These are phyloP conservation scores for Dothideomycetes sp. DNA, from an alignment of 2,329 filamentous ascomycete genomes.

Conservation along the genomic window DNA sequence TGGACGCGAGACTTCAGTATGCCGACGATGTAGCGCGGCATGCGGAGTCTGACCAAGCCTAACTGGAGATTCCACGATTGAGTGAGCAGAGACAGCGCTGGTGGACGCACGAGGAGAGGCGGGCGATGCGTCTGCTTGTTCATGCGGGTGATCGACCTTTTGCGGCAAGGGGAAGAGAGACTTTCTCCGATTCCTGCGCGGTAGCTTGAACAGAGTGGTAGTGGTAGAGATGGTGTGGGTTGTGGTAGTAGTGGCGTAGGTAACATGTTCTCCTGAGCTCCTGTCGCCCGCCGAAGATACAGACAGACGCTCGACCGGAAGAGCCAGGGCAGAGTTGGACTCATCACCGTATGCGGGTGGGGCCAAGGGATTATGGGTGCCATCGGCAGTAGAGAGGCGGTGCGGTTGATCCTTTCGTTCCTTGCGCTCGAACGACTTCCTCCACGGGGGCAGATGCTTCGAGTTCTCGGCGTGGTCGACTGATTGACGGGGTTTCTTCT, in stretches of 20 bases:
- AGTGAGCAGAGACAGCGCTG: conserved; percentile 17
- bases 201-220: conserved; percentile 70
- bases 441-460: conserved; percentile 7
- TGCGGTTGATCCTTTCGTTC: conserved; percentile 5
- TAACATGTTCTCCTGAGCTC: conserved; percentile 47
- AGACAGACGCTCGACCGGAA: conserved; percentile 56
- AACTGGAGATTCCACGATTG: conserved; percentile 13
- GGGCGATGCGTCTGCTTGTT: conserved; percentile 13
- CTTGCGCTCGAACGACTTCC: conserved; percentile 4
- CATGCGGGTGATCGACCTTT: conserved; percentile 36
- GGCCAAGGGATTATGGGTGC: conserved; percentile 14
- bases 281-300: conserved; percentile 87
- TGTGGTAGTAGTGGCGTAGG: conserved; percentile 49
- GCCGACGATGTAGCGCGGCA: conserved; percentile 10
- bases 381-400: not conserved
- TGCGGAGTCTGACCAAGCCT: conserved; percentile 11
- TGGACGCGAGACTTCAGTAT: conserved; percentile 7
- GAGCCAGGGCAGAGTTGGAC: conserved; percentile 48
- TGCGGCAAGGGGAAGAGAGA: conserved; percentile 84
- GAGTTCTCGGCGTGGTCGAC: conserved; percentile 17
- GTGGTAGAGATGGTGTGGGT: conserved; percentile 50
- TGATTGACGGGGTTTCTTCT: not conserved
- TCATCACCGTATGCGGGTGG: conserved; percentile 54
- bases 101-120: conserved; percentile 25
- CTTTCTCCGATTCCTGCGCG: conserved; percentile 63